phyloP scores from a whole-genome alignment of 495 filamentous ascomycete species.

The Pseudoneurospora amorphoporcata region DNA sequence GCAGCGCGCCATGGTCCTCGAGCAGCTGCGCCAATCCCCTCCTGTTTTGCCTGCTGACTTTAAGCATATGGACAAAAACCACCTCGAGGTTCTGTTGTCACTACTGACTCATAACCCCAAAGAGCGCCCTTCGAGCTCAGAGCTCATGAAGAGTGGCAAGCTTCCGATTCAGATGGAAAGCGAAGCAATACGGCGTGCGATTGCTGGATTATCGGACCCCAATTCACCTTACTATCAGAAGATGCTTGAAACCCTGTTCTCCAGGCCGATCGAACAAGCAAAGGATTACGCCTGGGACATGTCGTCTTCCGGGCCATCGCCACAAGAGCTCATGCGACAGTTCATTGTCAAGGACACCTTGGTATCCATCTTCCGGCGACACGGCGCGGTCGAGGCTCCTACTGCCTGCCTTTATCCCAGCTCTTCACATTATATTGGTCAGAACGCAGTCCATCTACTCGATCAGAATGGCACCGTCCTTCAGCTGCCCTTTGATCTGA shows the following conservation, averaged over 20 bases:
- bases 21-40: conserved; percentile 56
- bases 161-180: conserved; percentile 87
- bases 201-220: conserved; percentile 69
- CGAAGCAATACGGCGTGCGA: conserved; percentile 71
- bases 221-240: conserved; percentile 83
- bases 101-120: conserved; percentile 72
- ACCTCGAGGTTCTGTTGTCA: conserved; percentile 65
- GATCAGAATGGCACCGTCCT: conserved; percentile 75
- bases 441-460: conserved; percentile 60
- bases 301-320: conserved; percentile 38
- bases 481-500: conserved; percentile 86
- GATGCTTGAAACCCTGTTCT: conserved; percentile 75
- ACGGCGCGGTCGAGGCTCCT: conserved; percentile 77
- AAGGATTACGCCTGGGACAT: conserved; percentile 87
- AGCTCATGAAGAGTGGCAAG: conserved; percentile 78
- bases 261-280: conserved; percentile 55
- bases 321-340: conserved; percentile 57
- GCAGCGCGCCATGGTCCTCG: conserved; percentile 73
- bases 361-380: conserved; percentile 71
- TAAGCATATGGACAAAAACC: conserved; percentile 58
- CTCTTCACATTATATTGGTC: conserved; percentile 57
- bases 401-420: conserved; percentile 70
- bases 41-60: conserved; percentile 66
- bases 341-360: conserved; percentile 67
- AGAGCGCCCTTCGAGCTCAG: conserved; percentile 72